Conservation (phyloP, 2,329 filamentous ascomycete genomes). For the Cladosporium sp. region DNA sequence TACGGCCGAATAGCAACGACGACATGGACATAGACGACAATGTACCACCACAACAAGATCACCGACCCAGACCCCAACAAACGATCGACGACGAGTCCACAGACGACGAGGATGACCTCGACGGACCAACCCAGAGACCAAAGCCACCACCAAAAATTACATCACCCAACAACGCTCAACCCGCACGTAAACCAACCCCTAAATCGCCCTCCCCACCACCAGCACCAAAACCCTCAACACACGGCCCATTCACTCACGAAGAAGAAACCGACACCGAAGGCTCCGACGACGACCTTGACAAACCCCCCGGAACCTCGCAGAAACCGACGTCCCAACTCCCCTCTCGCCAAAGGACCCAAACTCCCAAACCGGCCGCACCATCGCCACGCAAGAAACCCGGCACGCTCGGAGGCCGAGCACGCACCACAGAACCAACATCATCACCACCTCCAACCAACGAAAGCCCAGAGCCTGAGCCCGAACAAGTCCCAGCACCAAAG, state of each 20-base stretch:
- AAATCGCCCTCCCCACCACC: neutral
- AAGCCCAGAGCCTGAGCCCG: neutral
- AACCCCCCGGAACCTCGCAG: neutral
- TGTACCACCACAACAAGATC: neutral
- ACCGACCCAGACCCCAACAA: slow-evolving; percentile 20
- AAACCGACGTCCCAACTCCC: slow-evolving; percentile 1
- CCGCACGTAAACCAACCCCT: neutral
- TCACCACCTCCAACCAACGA: neutral
- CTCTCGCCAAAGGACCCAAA: slow-evolving; percentile 7
- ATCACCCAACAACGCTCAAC: neutral
- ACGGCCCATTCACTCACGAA: slow-evolving; percentile 13
- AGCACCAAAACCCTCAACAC: neutral
- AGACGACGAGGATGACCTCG: slow-evolving; percentile 37
- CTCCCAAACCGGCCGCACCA: neutral
- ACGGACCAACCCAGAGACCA: slow-evolving; percentile 23
- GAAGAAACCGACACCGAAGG: slow-evolving; percentile 3
- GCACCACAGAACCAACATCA: neutral
- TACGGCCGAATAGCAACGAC: neutral
- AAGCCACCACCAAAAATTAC: neutral
- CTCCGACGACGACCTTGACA: neutral
- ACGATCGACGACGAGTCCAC: slow-evolving; percentile 31
- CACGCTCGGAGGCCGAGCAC: slow-evolving; percentile 15
- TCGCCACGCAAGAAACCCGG: slow-evolving; percentile 15
- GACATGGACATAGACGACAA: neutral
- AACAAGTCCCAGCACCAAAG: neutral